A percentile compares a stretch with the other conserved stretches of the same genome.
Evolutionary conservation across 306 rosid species (phyloP).

Genomic region (Castanea mollissima): DNA sequence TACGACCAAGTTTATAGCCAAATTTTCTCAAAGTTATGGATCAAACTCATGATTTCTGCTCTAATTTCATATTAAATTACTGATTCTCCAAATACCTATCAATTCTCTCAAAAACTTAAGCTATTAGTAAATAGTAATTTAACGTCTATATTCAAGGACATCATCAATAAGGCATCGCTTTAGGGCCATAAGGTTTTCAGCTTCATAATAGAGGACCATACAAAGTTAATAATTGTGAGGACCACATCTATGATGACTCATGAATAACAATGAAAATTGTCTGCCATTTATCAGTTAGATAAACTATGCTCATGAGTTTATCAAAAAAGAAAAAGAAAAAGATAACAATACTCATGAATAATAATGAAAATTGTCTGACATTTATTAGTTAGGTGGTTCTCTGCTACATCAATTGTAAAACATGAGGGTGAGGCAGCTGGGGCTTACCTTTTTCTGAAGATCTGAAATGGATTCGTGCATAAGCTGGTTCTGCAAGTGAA

Average conservation of each 20-base stretch:
- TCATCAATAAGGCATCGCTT: too few species aligned
- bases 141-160: too few species aligned
- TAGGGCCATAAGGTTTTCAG: background rate
- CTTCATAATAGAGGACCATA: background rate
- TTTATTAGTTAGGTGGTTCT: background rate
- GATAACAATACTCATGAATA: background rate
- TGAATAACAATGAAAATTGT: background rate
- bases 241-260: background rate
- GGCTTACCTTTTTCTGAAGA: slow-evolving; percentile 73
- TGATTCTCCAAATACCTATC: too few species aligned
- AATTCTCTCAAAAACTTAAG: too few species aligned
- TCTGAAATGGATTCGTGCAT: slow-evolving; percentile 78
- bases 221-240: background rate
- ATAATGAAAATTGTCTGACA: background rate
- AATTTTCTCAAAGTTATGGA: too few species aligned
- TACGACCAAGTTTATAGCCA: too few species aligned
- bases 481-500: slow-evolving; percentile 63
- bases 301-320: background rate
- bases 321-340: too few species aligned
- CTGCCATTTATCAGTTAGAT: background rate
- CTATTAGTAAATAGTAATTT: too few species aligned
- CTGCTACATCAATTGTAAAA: background rate
- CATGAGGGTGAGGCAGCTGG: background rate
- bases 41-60: too few species aligned
- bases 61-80: too few species aligned